Percentiles rank a stretch among this genome's conserved stretches.
These are phyloP conservation scores for Singerocomus inundabilis DNA, from an alignment of 1,284 basidiomycete species.

Conservation along the genomic window DNA sequence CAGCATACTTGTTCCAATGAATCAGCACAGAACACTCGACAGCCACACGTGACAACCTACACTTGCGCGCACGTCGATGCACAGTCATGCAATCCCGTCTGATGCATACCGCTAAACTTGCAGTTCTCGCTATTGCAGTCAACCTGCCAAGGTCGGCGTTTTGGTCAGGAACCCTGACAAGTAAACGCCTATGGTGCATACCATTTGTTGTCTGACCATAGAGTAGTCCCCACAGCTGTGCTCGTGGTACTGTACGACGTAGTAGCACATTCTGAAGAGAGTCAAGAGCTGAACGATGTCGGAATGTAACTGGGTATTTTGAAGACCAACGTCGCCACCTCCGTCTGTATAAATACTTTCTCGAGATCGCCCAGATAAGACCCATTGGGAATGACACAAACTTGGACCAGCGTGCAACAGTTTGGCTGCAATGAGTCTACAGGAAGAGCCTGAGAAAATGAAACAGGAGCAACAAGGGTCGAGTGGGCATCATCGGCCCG, in stretches of 20 bases:
- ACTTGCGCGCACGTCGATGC: slow-evolving; percentile 35
- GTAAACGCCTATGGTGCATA: slow-evolving; percentile 17
- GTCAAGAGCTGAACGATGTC: slow-evolving; percentile 1
- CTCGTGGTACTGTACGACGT: slow-evolving; percentile 36
- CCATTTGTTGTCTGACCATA: slow-evolving; percentile 38
- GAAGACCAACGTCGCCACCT: neutral
- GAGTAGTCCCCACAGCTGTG: slow-evolving; percentile 38
- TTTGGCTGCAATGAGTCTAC: slow-evolving; percentile 6
- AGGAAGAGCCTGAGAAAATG: slow-evolving; percentile 18
- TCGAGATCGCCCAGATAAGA: slow-evolving; percentile 2
- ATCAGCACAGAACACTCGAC: slow-evolving; percentile 13
- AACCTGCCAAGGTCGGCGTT: slow-evolving; percentile 33
- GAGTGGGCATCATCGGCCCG: slow-evolving; percentile 10
- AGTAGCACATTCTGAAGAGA: slow-evolving; percentile 41
- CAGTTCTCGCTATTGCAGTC: slow-evolving; percentile 45
- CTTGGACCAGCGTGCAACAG: slow-evolving; percentile 1
- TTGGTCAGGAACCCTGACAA: neutral
- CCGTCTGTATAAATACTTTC: slow-evolving; percentile 27
- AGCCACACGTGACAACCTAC: slow-evolving; percentile 27
- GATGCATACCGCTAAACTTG: slow-evolving; percentile 39
- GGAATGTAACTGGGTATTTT: slow-evolving; percentile 3
- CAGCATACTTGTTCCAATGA: slow-evolving; percentile 24
- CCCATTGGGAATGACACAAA: slow-evolving; percentile 5
- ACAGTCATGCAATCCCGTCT: slow-evolving; percentile 38
- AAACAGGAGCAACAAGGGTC: slow-evolving; percentile 13